phyloP scores from a whole-genome alignment of 495 filamentous ascomycete genomes.

The Cercophora scortea region DNA sequence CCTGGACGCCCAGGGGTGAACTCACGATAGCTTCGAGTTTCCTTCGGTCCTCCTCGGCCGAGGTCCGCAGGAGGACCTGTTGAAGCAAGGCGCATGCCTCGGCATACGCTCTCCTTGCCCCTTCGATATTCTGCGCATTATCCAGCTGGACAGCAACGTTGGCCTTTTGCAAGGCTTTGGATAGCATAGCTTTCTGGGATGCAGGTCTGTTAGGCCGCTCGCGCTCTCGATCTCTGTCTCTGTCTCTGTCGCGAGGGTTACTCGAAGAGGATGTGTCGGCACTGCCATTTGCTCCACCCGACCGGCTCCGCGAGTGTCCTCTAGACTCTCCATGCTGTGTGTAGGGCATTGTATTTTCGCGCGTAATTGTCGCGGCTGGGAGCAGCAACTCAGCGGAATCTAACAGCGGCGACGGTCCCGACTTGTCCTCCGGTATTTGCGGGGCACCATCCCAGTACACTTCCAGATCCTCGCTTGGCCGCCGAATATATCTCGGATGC shows the following conservation, averaged over 20 bases:
- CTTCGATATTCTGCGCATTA: conserved; percentile 89
- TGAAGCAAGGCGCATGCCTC: conserved; percentile 83
- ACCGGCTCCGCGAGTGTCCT: conserved; percentile 42
- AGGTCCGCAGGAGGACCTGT: conserved; percentile 77
- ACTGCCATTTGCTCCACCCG: conserved; percentile 35
- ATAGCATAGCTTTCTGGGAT: conserved; percentile 87
- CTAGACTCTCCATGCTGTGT: conserved; percentile 27
- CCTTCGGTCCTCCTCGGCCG: conserved; percentile 70
- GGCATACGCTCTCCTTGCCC: conserved; percentile 81
- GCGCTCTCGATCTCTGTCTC: conserved; percentile 7
- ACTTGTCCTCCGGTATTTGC: conserved; percentile 8
- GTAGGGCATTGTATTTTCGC: conserved; percentile 19
- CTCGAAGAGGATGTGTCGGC: conserved; percentile 26
- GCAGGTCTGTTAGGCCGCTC: conserved; percentile 31
- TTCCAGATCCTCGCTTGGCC: conserved; percentile 7
- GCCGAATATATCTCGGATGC: conserved; percentile 1
- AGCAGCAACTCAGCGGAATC: conserved; percentile 6
- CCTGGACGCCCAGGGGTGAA: conserved; percentile 10
- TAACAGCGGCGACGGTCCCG: conserved; percentile 10
- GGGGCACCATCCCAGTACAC: conserved; percentile 19
- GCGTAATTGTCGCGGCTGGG: conserved; percentile 6
- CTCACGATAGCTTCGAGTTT: conserved; percentile 89
- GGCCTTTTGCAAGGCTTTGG: conserved; percentile 86
- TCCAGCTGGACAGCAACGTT: conserved; percentile 92
- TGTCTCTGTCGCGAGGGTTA: conserved; percentile 23